Conservation (phyloP, 371 early-diverging fungal species). For the Lichtheimia ramosa region DNA sequence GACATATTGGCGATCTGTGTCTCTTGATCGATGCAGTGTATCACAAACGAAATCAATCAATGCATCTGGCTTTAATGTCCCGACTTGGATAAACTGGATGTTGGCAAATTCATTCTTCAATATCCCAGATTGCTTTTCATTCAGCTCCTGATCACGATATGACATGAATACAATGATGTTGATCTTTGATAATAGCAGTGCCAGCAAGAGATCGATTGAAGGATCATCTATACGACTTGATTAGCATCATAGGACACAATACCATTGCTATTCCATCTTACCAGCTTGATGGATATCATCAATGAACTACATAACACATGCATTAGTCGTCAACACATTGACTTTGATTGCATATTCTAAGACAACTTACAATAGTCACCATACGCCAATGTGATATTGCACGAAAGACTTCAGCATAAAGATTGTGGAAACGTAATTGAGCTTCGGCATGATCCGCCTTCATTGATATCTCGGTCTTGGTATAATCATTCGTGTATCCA, state of each 20-base stretch:
- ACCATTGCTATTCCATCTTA: background rate
- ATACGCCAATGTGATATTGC: constrained; percentile 43
- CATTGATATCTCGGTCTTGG: constrained; percentile 13
- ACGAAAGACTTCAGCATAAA: constrained; percentile 44
- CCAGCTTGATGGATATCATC: constrained; percentile 50
- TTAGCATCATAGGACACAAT: background rate
- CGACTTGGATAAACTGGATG: constrained; percentile 26
- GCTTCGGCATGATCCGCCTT: constrained; percentile 40
- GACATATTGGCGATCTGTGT: constrained; percentile 20
- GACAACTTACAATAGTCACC: constrained; percentile 40
- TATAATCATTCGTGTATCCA: background rate
- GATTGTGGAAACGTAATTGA: constrained; percentile 37
- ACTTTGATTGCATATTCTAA: background rate
- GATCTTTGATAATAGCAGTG: constrained; percentile 29
- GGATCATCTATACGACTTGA: constrained; percentile 26
- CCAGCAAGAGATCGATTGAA: constrained; percentile 38
- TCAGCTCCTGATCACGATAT: constrained; percentile 39
- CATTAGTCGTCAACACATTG: background rate
- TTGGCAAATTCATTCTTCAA: constrained; percentile 27
- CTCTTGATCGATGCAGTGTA: constrained; percentile 29
- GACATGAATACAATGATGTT: constrained; percentile 33
- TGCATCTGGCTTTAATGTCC: constrained; percentile 33
- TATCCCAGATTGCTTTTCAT: constrained; percentile 14
- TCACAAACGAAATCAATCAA: constrained; percentile 36
- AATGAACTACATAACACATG: constrained; percentile 25